These are phyloP conservation scores for Alternaria gansuensis DNA, from an alignment of 2,329 filamentous ascomycete genomes.

Conservation along the genomic window DNA sequence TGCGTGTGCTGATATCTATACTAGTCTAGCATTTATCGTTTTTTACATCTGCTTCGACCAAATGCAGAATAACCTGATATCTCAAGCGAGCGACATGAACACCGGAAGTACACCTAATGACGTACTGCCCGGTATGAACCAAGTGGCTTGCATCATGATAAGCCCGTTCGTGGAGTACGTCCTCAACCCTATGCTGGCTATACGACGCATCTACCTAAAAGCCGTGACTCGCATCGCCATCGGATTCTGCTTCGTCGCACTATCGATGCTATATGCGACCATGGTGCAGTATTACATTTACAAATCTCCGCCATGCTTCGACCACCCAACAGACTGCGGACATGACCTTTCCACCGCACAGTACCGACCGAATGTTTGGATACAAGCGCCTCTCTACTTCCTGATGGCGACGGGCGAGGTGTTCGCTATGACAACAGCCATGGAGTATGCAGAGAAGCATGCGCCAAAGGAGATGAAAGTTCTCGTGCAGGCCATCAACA, in stretches of 20 bases:
- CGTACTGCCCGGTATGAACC: constrained; percentile 45
- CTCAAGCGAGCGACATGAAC: constrained; percentile 51
- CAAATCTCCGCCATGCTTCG: constrained; percentile 39
- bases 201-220: constrained; percentile 38
- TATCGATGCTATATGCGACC: constrained; percentile 45
- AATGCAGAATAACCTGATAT: constrained; percentile 53
- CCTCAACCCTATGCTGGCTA: constrained; percentile 44
- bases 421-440: constrained; percentile 54
- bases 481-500: constrained; percentile 49
- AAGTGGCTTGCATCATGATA: constrained; percentile 47
- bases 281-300: constrained; percentile 49
- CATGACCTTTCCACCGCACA: constrained; percentile 19
- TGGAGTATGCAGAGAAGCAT: constrained; percentile 57
- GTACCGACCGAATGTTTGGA: constrained; percentile 53
- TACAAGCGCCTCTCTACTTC: constrained; percentile 55
- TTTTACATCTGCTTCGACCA: constrained; percentile 53
- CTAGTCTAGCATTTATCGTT: constrained; percentile 42
- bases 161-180: constrained; percentile 43
- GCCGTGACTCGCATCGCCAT: constrained; percentile 45
- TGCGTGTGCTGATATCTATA: background rate
- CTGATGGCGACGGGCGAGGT: constrained; percentile 55
- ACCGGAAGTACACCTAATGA: constrained; percentile 48
- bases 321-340: constrained; percentile 50
- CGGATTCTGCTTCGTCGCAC: constrained; percentile 44
- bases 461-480: constrained; percentile 56